Conservation (phyloP, 202 grass and related monocot genomes). For the Thinopyrum obtusiflorum region DNA sequence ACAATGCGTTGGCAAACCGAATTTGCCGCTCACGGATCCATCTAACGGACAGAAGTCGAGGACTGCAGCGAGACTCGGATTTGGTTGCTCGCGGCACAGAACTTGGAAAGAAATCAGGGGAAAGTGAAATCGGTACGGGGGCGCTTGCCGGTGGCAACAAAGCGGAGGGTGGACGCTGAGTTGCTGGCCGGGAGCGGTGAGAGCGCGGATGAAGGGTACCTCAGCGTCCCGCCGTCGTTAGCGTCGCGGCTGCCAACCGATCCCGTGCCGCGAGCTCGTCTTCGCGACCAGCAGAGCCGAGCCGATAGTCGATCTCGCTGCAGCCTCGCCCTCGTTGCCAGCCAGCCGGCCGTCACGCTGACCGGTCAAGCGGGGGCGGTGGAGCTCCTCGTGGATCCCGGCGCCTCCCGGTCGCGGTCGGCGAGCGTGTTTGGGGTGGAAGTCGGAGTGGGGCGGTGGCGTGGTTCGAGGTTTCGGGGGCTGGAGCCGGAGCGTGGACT, state of each 20-base stretch:
- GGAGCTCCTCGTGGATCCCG: neutral
- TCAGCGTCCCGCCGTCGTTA: neutral
- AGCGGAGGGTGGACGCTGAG: neutral
- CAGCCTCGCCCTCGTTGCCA: neutral
- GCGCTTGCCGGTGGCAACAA: neutral
- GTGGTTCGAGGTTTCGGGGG: conserved; percentile 16
- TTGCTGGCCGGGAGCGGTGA: neutral
- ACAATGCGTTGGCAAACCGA: neutral
- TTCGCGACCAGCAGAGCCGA: neutral
- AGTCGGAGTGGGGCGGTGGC: conserved; percentile 14
- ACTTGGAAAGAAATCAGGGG: neutral
- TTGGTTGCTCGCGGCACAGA: neutral
- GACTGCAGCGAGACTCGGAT: neutral
- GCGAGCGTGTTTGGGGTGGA: neutral
- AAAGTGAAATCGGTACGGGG: neutral
- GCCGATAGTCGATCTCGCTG: conserved; percentile 21
- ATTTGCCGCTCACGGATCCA: neutral
- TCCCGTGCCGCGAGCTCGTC: neutral
- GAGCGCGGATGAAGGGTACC: neutral
- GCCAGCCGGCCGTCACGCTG: neutral
- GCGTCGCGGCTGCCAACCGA: neutral
- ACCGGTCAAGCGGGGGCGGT: neutral
- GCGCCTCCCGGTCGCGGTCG: neutral
- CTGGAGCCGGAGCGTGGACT: conserved; percentile 30
- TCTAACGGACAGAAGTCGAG: neutral